A percentile compares a stretch with the other conserved stretches of the same genome.
These are phyloP conservation scores for Mycena epipterygia DNA, from an alignment of 768 basidiomycete species.

Conservation along the genomic window DNA sequence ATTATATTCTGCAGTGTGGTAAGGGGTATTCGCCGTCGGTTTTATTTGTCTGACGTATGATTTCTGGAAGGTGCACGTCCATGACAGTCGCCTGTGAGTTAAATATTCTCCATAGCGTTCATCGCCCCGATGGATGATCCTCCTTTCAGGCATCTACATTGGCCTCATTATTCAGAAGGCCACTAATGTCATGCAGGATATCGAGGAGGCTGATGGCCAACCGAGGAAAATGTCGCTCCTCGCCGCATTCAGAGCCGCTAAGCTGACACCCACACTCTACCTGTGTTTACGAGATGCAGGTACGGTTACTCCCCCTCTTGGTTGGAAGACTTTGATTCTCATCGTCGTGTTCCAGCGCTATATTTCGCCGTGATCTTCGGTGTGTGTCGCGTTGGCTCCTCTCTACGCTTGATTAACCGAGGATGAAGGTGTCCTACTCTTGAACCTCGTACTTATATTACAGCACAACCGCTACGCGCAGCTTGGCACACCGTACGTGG, in stretches of 20 bases:
- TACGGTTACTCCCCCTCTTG: neutral
- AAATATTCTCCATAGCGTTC: neutral
- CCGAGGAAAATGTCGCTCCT: neutral
- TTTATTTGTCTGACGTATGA: neutral
- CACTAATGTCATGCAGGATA: neutral
- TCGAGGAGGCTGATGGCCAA: neutral
- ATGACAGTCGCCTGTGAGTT: conserved; percentile 17
- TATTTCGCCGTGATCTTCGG: conserved; percentile 20
- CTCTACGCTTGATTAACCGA: neutral
- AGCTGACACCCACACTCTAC: conserved; percentile 9
- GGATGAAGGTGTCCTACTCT: neutral
- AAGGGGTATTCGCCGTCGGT: neutral
- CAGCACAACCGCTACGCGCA: conserved; percentile 15
- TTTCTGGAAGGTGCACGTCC: conserved; percentile 9
- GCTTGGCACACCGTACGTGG: conserved; percentile 18
- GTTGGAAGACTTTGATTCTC: too few relatives aligned
- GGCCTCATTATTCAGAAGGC: conserved; percentile 12
- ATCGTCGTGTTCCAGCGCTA: neutral
- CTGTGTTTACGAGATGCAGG: conserved; percentile 23
- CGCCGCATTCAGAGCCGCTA: neutral
- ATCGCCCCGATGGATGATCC: neutral
- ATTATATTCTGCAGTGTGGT: neutral
- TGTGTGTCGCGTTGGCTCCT: neutral
- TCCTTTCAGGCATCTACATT: conserved; percentile 9
- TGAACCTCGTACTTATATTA: conserved; percentile 17